phyloP scores from a whole-genome alignment of 2,329 filamentous ascomycete genomes.

The Pyrenochaeta sp. region DNA sequence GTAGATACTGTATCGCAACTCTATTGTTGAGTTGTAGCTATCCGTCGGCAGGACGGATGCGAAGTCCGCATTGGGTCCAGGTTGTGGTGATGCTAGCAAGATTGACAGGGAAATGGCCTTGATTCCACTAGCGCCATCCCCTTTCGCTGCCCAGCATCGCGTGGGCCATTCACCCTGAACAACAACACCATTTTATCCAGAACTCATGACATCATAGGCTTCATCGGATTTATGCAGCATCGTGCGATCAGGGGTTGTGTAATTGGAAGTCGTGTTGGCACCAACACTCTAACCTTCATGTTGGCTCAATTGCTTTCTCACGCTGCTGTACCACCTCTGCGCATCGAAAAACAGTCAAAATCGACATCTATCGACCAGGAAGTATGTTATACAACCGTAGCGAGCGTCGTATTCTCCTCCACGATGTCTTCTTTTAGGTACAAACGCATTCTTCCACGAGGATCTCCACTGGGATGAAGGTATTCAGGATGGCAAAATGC shows the following conservation, averaged over 20 bases:
- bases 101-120: slow-evolving; percentile 3
- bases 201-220: slow-evolving; percentile 5
- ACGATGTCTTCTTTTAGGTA: not conserved
- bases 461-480: not conserved
- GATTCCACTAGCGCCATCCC: slow-evolving; percentile 15
- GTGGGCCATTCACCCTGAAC: slow-evolving; percentile 8
- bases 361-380: not conserved
- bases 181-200: slow-evolving; percentile 1
- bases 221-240: slow-evolving; percentile 9
- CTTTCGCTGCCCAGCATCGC: not conserved
- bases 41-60: too few relatives aligned
- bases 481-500: not conserved
- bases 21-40: too few relatives aligned
- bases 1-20: too few relatives aligned
- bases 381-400: not conserved
- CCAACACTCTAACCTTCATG: slow-evolving; percentile 3
- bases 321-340: not conserved
- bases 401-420: not conserved
- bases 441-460: not conserved
- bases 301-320: slow-evolving; percentile 1
- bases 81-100: too few relatives aligned
- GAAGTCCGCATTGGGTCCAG: too few relatives aligned
- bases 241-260: not conserved
- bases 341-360: not conserved
- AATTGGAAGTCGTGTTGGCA: slow-evolving; percentile 9